Conservation (phyloP, 2,329 filamentous ascomycete genomes). For the Fusarium brevicatenulatum region DNA sequence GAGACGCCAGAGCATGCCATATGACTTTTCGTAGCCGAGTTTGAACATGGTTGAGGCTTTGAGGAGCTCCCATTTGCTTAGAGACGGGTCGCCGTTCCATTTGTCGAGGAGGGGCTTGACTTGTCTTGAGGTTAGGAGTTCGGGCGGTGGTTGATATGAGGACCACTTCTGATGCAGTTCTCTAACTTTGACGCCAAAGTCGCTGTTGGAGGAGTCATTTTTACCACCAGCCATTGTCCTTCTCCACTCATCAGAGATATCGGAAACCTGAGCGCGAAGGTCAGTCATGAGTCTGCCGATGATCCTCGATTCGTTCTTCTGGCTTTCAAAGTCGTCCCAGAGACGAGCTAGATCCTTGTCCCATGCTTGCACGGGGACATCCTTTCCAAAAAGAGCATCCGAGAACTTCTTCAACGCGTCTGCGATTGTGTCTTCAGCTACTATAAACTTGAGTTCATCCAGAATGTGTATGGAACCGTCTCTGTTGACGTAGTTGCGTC, state of each 20-base stretch:
- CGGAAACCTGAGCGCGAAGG: constrained; percentile 49
- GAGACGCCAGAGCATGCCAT: constrained; percentile 58
- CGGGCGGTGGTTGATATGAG: constrained; percentile 51
- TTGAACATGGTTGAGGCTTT: constrained; percentile 62
- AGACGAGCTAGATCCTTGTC: constrained; percentile 52
- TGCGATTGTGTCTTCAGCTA: constrained; percentile 58
- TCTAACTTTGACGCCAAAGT: constrained; percentile 46
- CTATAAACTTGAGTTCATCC: constrained; percentile 68
- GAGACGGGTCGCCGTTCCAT: constrained; percentile 37
- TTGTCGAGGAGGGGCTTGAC: constrained; percentile 44
- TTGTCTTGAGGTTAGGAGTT: constrained; percentile 38
- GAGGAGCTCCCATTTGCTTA: constrained; percentile 59
- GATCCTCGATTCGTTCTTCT: constrained; percentile 41
- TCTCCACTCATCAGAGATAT: constrained; percentile 50
- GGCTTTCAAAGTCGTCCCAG: constrained; percentile 48
- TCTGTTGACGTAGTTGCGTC: constrained; percentile 14
- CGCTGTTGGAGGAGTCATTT: constrained; percentile 45
- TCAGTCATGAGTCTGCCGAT: constrained; percentile 47
- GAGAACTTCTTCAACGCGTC: constrained; percentile 50
- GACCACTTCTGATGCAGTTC: constrained; percentile 55
- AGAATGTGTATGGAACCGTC: constrained; percentile 61
- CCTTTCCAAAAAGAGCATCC: constrained; percentile 17
- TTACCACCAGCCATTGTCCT: background rate
- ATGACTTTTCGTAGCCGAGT: constrained; percentile 42
- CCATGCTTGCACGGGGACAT: constrained; percentile 42